Conservation (phyloP, 306 rosid species). For the Cicer pinnatifidum region DNA sequence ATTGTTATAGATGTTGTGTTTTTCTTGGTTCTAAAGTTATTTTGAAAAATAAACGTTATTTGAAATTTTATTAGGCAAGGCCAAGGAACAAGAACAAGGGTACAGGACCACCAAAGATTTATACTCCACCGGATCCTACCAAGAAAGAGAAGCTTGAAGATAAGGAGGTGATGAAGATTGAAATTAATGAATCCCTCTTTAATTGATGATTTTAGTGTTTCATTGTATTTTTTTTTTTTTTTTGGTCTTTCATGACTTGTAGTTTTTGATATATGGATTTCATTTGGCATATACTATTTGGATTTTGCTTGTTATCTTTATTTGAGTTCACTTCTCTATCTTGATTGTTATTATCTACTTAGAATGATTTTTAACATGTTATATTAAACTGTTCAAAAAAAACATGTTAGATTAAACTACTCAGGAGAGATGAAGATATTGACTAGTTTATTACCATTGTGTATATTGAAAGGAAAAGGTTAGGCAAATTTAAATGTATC, state of each 20-base stretch:
- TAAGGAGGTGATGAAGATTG: slow-evolving; percentile 66
- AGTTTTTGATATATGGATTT: slow-evolving; percentile 38
- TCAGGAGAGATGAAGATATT: too few species aligned
- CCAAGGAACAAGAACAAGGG: slow-evolving; percentile 83
- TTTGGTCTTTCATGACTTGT: slow-evolving; percentile 20
- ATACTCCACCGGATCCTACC: slow-evolving; percentile 56
- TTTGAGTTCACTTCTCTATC: slow-evolving; percentile 12
- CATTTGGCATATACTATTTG: slow-evolving; percentile 34
- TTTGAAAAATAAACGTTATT: background rate
- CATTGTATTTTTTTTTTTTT: slow-evolving; percentile 43
- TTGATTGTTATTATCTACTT: background rate
- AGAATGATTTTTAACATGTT: too few species aligned
- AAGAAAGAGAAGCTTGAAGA: slow-evolving; percentile 73
- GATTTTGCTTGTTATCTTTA: slow-evolving; percentile 6
- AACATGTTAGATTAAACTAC: too few species aligned
- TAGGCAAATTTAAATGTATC: too few species aligned
- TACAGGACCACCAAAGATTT: slow-evolving; percentile 73
- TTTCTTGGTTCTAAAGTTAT: slow-evolving; percentile 1
- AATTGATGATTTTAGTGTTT: slow-evolving; percentile 37
- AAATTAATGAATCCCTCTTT: slow-evolving; percentile 67
- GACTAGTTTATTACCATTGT: too few species aligned
- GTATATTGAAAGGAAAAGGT: too few species aligned
- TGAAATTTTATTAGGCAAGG: slow-evolving; percentile 58
- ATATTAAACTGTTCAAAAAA: too few species aligned
- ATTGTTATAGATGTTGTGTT: slow-evolving; percentile 4